phyloP scores from a whole-genome alignment of 176 grass and related monocot species.

The Bothriochloa decipiens region DNA sequence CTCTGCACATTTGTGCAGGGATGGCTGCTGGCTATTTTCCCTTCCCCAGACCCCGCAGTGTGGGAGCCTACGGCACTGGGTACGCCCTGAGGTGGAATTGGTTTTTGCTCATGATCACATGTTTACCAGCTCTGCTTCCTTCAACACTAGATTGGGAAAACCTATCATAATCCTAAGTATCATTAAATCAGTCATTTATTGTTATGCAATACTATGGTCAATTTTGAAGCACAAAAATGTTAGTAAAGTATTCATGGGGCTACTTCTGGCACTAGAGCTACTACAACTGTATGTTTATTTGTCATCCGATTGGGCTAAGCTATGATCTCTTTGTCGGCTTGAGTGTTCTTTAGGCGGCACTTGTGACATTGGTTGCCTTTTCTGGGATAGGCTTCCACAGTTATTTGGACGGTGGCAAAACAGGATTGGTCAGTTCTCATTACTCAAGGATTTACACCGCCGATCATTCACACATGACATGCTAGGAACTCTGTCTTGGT shows the following conservation, averaged over 20 bases:
- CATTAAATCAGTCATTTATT: not conserved
- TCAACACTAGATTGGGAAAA: constrained; percentile 1
- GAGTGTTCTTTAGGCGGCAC: not conserved
- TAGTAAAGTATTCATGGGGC: not conserved
- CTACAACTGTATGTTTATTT: constrained; percentile 10
- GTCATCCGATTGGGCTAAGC: constrained; percentile 4
- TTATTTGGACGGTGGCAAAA: constrained; percentile 7
- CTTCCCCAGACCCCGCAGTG: too few relatives aligned
- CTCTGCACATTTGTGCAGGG: too few relatives aligned
- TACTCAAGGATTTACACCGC: not conserved
- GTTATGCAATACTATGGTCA: not conserved
- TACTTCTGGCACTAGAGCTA: not conserved
- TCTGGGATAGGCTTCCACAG: not conserved
- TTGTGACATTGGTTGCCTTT: not conserved
- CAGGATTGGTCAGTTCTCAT: not conserved
- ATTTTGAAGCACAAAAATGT: not conserved
- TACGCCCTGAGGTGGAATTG: constrained; percentile 6
- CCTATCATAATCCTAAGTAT: not conserved
- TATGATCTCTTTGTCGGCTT: not conserved
- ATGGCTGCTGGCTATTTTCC: too few relatives aligned
- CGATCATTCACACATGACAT: not conserved
- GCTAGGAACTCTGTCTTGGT: not conserved
- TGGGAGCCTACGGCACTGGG: too few relatives aligned
- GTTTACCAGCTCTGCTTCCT: constrained; percentile 14
- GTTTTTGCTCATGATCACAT: not conserved